Conservation (phyloP, 148 eudicot species). For the Fallopia convolvulus region DNA sequence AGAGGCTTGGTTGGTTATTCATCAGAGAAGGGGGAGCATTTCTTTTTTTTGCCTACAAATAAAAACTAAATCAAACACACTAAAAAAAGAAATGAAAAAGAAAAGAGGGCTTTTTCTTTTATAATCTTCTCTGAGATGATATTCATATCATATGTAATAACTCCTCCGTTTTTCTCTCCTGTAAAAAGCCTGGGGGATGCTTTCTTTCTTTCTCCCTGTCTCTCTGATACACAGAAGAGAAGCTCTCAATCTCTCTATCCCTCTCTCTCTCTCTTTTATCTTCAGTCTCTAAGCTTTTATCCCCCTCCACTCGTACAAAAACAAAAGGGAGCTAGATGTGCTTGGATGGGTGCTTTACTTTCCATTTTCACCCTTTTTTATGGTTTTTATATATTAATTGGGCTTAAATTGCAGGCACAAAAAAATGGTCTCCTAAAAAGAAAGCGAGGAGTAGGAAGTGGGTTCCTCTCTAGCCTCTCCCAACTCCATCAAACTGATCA, state of each 20-base stretch:
- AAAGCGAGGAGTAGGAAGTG: slow-evolving; percentile 2
- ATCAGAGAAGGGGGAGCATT: not conserved
- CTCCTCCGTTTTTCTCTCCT: not conserved
- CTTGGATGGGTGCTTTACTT: slow-evolving; percentile 1
- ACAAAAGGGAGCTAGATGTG: not conserved
- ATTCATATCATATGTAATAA: not conserved
- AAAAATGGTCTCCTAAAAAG: not conserved
- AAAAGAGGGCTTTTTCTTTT: not conserved
- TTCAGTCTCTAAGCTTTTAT: not conserved
- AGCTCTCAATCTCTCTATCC: not conserved
- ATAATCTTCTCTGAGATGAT: not conserved
- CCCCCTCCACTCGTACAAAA: slow-evolving; percentile 11
- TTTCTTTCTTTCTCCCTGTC: not conserved
- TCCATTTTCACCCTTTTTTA: not conserved
- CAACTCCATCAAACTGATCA: not conserved
- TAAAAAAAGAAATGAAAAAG: not conserved
- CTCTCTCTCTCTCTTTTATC: not conserved
- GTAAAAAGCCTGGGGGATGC: not conserved
- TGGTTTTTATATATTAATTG: not conserved
- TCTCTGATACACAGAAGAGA: not conserved
- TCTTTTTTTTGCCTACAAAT: not conserved
- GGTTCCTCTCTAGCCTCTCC: not conserved
- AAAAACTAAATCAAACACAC: not conserved
- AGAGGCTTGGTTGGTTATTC: not conserved
- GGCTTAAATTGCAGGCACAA: slow-evolving; percentile 1